These are phyloP conservation scores for Sclerotinia glacialis DNA, from an alignment of 2,329 filamentous ascomycete genomes.

Conservation along the genomic window DNA sequence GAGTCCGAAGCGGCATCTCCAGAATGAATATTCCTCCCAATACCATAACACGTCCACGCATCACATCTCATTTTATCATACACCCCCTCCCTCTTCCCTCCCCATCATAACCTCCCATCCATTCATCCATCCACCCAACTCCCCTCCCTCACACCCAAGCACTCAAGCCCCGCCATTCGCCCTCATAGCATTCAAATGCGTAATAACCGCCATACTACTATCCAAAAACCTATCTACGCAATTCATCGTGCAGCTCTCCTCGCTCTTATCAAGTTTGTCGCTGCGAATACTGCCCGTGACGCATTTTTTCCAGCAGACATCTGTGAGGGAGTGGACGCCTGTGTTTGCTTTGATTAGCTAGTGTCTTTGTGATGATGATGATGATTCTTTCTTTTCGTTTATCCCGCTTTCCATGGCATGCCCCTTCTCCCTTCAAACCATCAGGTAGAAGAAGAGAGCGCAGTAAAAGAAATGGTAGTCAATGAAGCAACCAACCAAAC, in stretches of 20 bases:
- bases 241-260: conserved; percentile 84
- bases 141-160: neutral
- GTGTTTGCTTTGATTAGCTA: conserved; percentile 44
- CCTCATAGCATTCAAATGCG: conserved; percentile 70
- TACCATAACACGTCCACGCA: neutral
- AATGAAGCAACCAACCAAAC: too few species aligned
- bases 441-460: too few species aligned
- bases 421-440: too few species aligned
- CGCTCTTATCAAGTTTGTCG: conserved; percentile 68
- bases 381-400: neutral
- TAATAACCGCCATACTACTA: conserved; percentile 78
- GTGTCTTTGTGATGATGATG: neutral
- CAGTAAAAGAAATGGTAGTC: too few species aligned
- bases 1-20: neutral
- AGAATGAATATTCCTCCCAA: neutral
- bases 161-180: conserved; percentile 20
- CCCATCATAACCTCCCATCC: neutral
- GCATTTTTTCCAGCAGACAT: conserved; percentile 95
- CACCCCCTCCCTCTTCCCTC: conserved; percentile 9
- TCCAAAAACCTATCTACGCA: conserved; percentile 95
- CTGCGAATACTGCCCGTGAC: conserved; percentile 70
- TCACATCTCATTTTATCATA: neutral
- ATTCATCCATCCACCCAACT: neutral
- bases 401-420: neutral
- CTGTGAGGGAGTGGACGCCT: conserved; percentile 66